Evolutionary conservation across 192 early-diverging fungal genomes (phyloP), one percentile per base, ranked within the genome.

Genomic region (Linnemannia hyalina): DNA sequence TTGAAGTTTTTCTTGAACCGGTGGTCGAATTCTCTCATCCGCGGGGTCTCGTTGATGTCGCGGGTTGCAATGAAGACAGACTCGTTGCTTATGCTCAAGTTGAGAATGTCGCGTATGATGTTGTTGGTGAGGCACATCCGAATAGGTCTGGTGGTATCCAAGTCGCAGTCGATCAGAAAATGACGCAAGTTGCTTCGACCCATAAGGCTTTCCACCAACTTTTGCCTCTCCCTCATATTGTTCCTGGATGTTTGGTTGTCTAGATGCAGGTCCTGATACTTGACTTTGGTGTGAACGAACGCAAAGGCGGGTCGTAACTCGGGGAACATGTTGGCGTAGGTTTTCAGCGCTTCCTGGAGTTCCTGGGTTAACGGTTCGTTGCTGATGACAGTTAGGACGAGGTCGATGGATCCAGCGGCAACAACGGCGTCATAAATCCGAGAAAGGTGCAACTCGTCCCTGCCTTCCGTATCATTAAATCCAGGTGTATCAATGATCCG

Each of bases 131-230:
- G 47, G 52, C 77, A 78, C 52, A 70, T 47, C 5, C 44, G 68
- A 40, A 78, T 63, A 8, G 77, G 77, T 47, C 26, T 70, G 11
- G 47, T 71, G 47, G 49, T 23, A 6, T 71, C 22, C 42, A 80
- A 26, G 38, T 80, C 60, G 57, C 77, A 71, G 57, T 80, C 60
- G 42, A 80, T 80, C 73, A 73, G 38, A 41, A 74, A 80, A 35
- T 78, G 77, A 55, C 68, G 38, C 1, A 40, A 9, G 20, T 23
- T 40, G 22, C 46, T 29, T n/a, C 68, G 68, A 4, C 69, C 68
- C 0, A 78, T 11, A 23, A 78, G 69, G 3, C 55, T 47, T 4
- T 55, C n/a, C 11, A 78, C 35, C 16, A 55, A 36, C 18, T 11
- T 71, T 20, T 3, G 26, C 23, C 35, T 78, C 41, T 44, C 75